Base-by-base conservation (phyloP, 2,329 filamentous ascomycete species). In the Emmonsiellopsis sp. region DNA sequence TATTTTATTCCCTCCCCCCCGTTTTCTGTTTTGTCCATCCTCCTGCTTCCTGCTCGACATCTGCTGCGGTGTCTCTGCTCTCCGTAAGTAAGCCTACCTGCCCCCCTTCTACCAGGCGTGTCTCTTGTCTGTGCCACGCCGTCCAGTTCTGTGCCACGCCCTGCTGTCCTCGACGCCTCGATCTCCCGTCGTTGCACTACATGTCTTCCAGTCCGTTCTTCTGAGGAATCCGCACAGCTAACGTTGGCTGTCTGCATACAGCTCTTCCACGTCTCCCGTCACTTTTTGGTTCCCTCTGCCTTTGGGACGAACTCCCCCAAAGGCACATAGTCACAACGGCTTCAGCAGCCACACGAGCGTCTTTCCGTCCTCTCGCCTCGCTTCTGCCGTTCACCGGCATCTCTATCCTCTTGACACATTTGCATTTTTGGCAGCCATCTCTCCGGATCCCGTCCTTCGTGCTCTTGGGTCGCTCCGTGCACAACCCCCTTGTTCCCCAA, bases 401-500 rank as follows among this genome's bases (percentile, higher is more conserved):
- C 68, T 69, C 61, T 65, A 72, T 67, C 72, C 69, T 69, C 71
- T 73, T 70, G 72, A 74, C 68, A 71, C 71, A 68, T 70, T 70
- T 64, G 71, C 71, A 62, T 70, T 71, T 69, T 68, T 70, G 66
- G 58, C 58, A 66, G 57, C 60, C 60, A 42, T 56, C 58, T 53
- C 57, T 62, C 62, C 61, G 61, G 42, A 52, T 56, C 53, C 55
- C 66, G 61, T 61, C 64, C 57, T 60, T 63, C 70, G 61, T 68
- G 69, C 62, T 70, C 65, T 65, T 68, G 69, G 62, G 67, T 61
- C 53, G 53, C 62, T 59, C 61, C 53, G 66, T 67, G 60, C 62
- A 65, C 61, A 62, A 62, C 58, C 61, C 70, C 69, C 62, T 80
- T 78, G 72, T 80, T 76, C 70, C 75, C 80, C 72, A 74, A 80